Conservation (phyloP, 495 filamentous ascomycete genomes). For the Penicillium waksmanii region DNA sequence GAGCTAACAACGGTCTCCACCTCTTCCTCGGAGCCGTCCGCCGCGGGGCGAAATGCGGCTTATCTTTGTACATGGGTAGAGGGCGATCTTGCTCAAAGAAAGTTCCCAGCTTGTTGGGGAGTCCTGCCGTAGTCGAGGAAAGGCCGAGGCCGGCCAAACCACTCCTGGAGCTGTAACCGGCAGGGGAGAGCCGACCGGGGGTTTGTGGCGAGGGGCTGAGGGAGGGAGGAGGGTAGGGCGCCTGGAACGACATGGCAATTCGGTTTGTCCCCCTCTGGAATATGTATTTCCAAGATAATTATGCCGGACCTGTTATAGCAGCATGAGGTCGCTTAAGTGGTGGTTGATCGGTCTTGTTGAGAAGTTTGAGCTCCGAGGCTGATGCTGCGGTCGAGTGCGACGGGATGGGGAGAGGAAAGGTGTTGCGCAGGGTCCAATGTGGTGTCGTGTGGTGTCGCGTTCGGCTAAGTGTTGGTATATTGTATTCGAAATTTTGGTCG, state of each 20-base stretch:
- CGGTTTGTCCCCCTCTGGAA: slow-evolving; percentile 4
- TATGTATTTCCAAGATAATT: neutral
- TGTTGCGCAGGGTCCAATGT: neutral
- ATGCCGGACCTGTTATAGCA: slow-evolving; percentile 10
- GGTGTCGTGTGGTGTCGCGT: neutral
- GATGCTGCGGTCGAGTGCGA: neutral
- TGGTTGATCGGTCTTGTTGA: slow-evolving; percentile 7
- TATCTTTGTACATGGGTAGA: slow-evolving; percentile 98
- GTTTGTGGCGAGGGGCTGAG: slow-evolving; percentile 52
- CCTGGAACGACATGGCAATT: slow-evolving; percentile 27
- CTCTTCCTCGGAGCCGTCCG: slow-evolving; percentile 43
- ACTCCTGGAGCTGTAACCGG: slow-evolving; percentile 47
- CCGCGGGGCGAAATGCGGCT: slow-evolving; percentile 69
- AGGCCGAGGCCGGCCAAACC: slow-evolving; percentile 46
- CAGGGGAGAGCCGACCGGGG: slow-evolving; percentile 68
- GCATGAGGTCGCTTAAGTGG: slow-evolving; percentile 10
- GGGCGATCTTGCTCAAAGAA: slow-evolving; percentile 61
- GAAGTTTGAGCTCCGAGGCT: slow-evolving; percentile 2
- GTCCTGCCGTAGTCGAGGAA: slow-evolving; percentile 28
- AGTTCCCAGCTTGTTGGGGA: slow-evolving; percentile 45
- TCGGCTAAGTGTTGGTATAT: neutral
- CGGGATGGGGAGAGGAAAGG: neutral
- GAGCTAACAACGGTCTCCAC: slow-evolving; percentile 30
- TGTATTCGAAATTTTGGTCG: neutral
- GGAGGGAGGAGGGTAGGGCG: slow-evolving; percentile 14